Base-by-base conservation (phyloP, 2,329 filamentous ascomycete species). In the Paracamarosporium sp. region DNA sequence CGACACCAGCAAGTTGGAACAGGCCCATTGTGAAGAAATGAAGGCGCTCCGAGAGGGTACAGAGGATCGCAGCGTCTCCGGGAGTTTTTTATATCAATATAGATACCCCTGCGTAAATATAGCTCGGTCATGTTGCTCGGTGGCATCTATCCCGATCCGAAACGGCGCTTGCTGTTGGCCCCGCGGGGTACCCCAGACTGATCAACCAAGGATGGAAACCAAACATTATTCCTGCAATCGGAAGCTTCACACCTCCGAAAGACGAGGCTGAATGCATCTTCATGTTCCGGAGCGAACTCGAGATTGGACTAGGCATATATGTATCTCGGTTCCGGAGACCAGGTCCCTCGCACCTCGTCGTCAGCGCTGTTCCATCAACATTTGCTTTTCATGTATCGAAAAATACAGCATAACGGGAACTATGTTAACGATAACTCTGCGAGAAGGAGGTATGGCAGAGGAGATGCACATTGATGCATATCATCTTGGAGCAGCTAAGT, bases 1-100 rank as follows among this genome's bases (percentile, higher is more conserved):
- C 63, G 28, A 69, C 50, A 53, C 60, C 50, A 12, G 65, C 55
- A 41, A 66, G 52, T 38, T 61, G 63, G 28, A 65, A 31, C n/a
- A 53, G 28, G 28, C 63, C 59, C 66, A 69, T 69, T 28, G 36
- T 30, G 15, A 51, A 31, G 8, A 13, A 5, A 24, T 11, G 22
- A 25, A 12, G 11, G 17, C 17, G 12, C 12, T 22, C 27, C 13
- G 28, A 12, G 24, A 22, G 28, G 20, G 9, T 25, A 25, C 17
- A 30, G 15, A 28, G 13, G 15, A 17, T 15, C 20, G n/a, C 17
- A 30, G 27, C 25, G 43, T 51, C 15, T 24, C 13, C 24, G 35
- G 25, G 33, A 5, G 8, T 57, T 52, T 43, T 22, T 47, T 57
- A 53, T 53, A 48, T 12, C 35, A 17, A 17, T 27, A 46, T 54